Conservation (phyloP, 1,284 basidiomycete genomes). For the Ceratorhiza oryzae-sativae region DNA sequence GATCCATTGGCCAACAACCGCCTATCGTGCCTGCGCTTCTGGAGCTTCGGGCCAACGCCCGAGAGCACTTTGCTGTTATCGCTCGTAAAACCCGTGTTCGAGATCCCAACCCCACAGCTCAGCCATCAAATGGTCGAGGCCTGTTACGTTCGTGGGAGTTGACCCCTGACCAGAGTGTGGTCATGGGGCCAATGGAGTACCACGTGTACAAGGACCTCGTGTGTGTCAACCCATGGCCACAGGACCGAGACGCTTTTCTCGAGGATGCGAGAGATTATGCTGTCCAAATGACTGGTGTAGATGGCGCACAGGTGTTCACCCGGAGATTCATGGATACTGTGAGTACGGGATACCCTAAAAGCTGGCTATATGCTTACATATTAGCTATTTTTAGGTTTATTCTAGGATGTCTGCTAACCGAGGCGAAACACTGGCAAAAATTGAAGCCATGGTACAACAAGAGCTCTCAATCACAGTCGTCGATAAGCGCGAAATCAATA, state of each 20-base stretch:
- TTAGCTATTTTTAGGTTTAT: neutral
- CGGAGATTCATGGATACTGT: slow-evolving; percentile 10
- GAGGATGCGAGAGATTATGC: neutral
- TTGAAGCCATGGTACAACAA: neutral
- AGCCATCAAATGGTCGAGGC: neutral
- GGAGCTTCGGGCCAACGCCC: neutral
- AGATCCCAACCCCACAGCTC: neutral
- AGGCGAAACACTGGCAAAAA: neutral
- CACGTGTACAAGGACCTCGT: neutral
- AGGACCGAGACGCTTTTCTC: neutral
- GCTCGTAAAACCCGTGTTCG: neutral
- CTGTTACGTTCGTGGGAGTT: neutral
- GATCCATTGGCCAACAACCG: no score
- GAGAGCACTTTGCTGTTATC: neutral
- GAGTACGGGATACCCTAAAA: neutral
- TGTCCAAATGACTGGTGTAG: neutral
- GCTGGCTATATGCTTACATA: neutral
- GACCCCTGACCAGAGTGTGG: neutral
- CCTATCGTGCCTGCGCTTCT: no score
- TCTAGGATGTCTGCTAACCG: neutral
- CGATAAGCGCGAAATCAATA: neutral
- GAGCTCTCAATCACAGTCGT: neutral
- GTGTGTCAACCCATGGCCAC: slow-evolving; percentile 2
- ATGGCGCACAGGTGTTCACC: neutral
- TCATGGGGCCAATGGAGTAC: neutral